phyloP scores from a whole-genome alignment of 2,329 filamentous ascomycete species.

The Geoglossum cookeanum region DNA sequence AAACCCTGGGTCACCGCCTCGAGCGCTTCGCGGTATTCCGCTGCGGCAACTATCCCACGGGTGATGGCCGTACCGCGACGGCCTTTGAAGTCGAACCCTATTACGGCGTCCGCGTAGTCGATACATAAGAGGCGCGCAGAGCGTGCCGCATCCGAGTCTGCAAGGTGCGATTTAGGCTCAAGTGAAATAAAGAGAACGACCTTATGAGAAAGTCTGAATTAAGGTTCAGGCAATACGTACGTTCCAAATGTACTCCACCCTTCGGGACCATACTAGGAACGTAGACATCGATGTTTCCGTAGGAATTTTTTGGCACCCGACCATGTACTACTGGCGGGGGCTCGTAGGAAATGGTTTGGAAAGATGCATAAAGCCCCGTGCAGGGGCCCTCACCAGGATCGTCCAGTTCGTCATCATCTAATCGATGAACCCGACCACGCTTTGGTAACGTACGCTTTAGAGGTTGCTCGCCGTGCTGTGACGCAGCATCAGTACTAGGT shows the following conservation, averaged over 20 bases:
- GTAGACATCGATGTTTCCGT: constrained; percentile 44
- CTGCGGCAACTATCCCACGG: constrained; percentile 56
- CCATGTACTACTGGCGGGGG: constrained; percentile 60
- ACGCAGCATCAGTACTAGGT: background rate
- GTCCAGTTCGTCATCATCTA: constrained; percentile 11
- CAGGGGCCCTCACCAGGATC: constrained; percentile 28
- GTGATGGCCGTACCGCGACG: constrained; percentile 71
- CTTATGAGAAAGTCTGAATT: constrained; percentile 8
- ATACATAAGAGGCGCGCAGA: constrained; percentile 61
- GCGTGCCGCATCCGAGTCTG: constrained; percentile 33
- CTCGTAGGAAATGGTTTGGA: constrained; percentile 50
- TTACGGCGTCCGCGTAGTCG: constrained; percentile 78
- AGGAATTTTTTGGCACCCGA: constrained; percentile 42
- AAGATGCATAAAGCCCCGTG: constrained; percentile 39
- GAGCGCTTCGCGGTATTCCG: constrained; percentile 53
- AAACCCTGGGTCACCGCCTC: constrained; percentile 48
- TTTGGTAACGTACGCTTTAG: constrained; percentile 48
- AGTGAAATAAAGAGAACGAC: constrained; percentile 1
- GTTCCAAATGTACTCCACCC: constrained; percentile 37
- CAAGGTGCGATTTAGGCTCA: background rate
- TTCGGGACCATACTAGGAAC: constrained; percentile 43
- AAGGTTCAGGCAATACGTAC: constrained; percentile 16
- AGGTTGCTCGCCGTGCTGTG: constrained; percentile 46
- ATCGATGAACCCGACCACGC: constrained; percentile 13
- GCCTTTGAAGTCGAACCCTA: constrained; percentile 74